These are phyloP conservation scores for Favolaschia claudopus DNA, from an alignment of 768 basidiomycete species.

Conservation along the genomic window DNA sequence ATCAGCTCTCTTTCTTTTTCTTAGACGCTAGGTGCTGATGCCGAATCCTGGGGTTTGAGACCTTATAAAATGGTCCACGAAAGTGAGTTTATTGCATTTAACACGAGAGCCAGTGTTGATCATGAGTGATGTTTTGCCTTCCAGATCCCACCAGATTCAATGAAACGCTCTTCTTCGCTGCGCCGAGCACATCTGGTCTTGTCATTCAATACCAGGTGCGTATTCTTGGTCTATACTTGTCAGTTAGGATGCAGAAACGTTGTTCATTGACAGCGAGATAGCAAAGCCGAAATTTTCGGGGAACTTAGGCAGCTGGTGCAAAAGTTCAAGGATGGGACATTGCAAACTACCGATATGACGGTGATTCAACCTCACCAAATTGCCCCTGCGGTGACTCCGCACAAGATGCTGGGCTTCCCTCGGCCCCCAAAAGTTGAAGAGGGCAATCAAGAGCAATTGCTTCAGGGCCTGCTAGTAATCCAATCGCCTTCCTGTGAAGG, in stretches of 20 bases:
- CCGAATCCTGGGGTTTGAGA: conserved; percentile 51
- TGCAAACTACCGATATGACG: conserved; percentile 2
- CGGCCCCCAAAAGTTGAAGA: neutral
- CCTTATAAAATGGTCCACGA: conserved; percentile 57
- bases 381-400: neutral
- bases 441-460: no score
- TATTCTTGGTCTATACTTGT: neutral
- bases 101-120: no score
- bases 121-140: neutral
- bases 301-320: conserved; percentile 19
- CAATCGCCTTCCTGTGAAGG: neutral
- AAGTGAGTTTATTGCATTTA: neutral
- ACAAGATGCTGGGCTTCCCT: neutral
- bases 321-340: conserved; percentile 12
- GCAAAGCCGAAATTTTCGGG: conserved; percentile 22
- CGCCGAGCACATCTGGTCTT: conserved; percentile 79
- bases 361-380: conserved; percentile 13
- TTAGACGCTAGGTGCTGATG: conserved; percentile 15
- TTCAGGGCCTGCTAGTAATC: no score
- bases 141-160: neutral
- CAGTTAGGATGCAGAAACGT: neutral
- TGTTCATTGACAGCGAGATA: conserved; percentile 4
- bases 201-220: conserved; percentile 77
- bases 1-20: neutral
- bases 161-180: conserved; percentile 78